Evolutionary conservation across 257 asterid species (phyloP), one percentile per base, ranked within the genome.

Genomic region (Solanum acaule): DNA sequence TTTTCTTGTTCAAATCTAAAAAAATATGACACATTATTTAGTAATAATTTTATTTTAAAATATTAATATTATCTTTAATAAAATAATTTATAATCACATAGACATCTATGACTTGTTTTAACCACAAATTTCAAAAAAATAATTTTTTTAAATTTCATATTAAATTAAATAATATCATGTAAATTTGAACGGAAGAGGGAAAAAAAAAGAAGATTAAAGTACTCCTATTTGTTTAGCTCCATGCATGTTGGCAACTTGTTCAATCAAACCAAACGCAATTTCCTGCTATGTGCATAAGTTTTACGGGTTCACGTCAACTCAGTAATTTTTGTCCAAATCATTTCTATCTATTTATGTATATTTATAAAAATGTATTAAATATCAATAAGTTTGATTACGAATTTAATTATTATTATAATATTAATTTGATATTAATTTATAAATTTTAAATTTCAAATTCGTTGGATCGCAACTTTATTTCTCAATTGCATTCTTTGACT

Each of bases 301-400:
- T 1, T 63, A n/a, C 0, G 4, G 3, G 4, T 8, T 70, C 2
- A 15, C n/a, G n/a, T 70, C 0, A 31, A 72, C 1, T 16, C 12
- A 72, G 0, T 70, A 70, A 70, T 1, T 68, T 12, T 68, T 27
- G 2, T 27, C 0, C 2, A 67, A 0, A 67, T 67, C 0, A 4
- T 8, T n/a, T 63, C 0, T 0, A 2, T 25, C 0, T 2, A 12
- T 11, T 25, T 25, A 25, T 27, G 8, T 14, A 27, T 27, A 18
- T 56, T 18, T 56, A 27, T 5, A 67, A 11, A 65, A 67, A 27
- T 5, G 2, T 67, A 27, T 27, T 2, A 67, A 67, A 13, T 67
- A 13, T 25, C 5, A 11, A 25, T 3, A n/a, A 16, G 5, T 67
- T 25, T 67, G 3, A 67, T 12, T 25, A 67, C 15, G 2, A 67